Evolutionary conservation across 1,284 basidiomycete genomes (phyloP), one percentile per base, ranked within the genome.

Genomic region (Apiotrichum mycotoxinovorans): DNA sequence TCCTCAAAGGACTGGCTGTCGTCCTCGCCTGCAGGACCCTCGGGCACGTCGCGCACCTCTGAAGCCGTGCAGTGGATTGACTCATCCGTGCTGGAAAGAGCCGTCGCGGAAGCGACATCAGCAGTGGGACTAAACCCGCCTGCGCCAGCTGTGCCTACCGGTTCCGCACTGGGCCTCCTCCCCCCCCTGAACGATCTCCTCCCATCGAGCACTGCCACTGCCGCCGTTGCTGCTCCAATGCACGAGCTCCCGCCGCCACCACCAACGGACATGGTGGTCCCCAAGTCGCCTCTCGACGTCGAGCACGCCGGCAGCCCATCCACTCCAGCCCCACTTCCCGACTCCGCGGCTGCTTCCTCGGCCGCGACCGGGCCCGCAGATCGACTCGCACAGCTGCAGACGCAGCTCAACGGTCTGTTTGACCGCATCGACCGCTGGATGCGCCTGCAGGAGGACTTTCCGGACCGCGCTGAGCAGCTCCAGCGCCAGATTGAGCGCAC

Each of bases 401-500:
- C 40, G 12, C 40, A 34, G 27, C 17, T 51, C 10, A 41, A n/a
- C 25, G 20, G 10, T 17, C 12, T 34, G 7, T 34, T 51, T 18
- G 50, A 51, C 40, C 23, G 26, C 18, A 42, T 51, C 30, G 50
- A 51, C 50, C 50, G 50, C 27, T 51, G 50, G 50, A 43, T 27
- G 50, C 40, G 50, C 4, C 41, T 51, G 8, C 25, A 41, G 22
- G 27, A 30, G 22, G 17, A n/a, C 27, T 51, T 51, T 35, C 50
- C 50, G 17, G 41, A 18, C 2, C 50, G 50, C 40, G 50, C 25
- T 10, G 27, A 40, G 20, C n/a, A 26, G 15, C 41, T 51, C 4
- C 27, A 43, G 40, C 18, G 41, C 14, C 50, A 51, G 50, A 51
- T 52, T 45, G 51, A 45, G 43, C 51, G 51, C 8, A 52, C 51